A percentile compares a stretch with the other conserved stretches of the same genome.
These are phyloP conservation scores for Malassezia obtusa DNA, from an alignment of 1,284 basidiomycete genomes.

Conservation along the genomic window DNA sequence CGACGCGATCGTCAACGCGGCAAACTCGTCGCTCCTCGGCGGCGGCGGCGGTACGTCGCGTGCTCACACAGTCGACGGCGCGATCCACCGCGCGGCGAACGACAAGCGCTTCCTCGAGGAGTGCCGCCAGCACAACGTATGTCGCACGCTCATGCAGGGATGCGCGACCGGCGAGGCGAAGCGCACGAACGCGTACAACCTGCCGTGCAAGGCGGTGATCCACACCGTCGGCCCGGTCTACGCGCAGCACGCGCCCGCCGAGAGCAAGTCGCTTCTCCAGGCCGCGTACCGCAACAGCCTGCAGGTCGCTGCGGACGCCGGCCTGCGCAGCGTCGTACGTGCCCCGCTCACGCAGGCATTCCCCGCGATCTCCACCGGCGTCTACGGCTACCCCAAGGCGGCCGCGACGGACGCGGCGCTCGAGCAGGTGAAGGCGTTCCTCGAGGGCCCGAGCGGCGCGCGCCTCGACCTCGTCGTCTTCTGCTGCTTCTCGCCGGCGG, in stretches of 20 bases:
- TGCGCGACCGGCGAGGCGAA: slow-evolving; percentile 74
- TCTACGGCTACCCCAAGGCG: slow-evolving; percentile 41
- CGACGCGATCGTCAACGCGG: slow-evolving; percentile 43
- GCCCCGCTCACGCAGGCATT: slow-evolving; percentile 22
- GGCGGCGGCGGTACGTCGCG: slow-evolving; percentile 27
- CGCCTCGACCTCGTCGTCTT: slow-evolving; percentile 31
- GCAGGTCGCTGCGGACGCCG: slow-evolving; percentile 18
- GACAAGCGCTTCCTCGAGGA: slow-evolving; percentile 64
- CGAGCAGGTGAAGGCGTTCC: slow-evolving; percentile 25
- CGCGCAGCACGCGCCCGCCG: not conserved
- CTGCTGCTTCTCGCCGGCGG: slow-evolving; percentile 31
- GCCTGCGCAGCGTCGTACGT: slow-evolving; percentile 22
- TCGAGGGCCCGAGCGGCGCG: slow-evolving; percentile 9
- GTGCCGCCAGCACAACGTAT: slow-evolving; percentile 52
- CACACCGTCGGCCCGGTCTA: slow-evolving; percentile 62
- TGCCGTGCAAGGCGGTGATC: slow-evolving; percentile 62
- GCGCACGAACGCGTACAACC: slow-evolving; percentile 55
- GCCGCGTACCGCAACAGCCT: slow-evolving; percentile 31
- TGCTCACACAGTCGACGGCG: slow-evolving; percentile 59
- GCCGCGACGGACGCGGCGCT: slow-evolving; percentile 28
- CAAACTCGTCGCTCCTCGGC: slow-evolving; percentile 34
- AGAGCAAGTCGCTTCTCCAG: slow-evolving; percentile 49
- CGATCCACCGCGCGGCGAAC: slow-evolving; percentile 69
- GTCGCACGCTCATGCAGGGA: slow-evolving; percentile 55
- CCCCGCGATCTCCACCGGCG: slow-evolving; percentile 42